Conservation (phyloP, 192 early-diverging fungal genomes). For the Dissophora ornata region DNA sequence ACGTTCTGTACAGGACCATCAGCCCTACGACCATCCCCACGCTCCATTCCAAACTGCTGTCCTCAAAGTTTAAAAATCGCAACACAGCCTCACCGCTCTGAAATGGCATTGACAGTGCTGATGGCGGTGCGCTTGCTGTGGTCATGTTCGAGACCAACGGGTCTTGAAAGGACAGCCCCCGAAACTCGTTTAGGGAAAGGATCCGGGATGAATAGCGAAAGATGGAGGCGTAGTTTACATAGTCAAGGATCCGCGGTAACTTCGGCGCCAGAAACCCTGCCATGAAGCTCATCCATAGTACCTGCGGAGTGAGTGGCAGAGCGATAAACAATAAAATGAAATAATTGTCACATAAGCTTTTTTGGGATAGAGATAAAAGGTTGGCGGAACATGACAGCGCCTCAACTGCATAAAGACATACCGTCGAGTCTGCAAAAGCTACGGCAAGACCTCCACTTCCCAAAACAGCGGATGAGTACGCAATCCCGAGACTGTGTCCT, state of each 20-base stretch:
- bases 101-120: neutral
- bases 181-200: constrained; percentile 13
- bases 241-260: neutral
- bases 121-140: no score
- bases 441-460: constrained; percentile 1
- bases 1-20: constrained; percentile 7
- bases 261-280: constrained; percentile 7
- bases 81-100: neutral
- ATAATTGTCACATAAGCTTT: no score
- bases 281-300: constrained; percentile 10
- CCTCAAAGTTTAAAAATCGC: neutral
- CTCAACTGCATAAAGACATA: no score
- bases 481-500: constrained; percentile 14
- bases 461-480: neutral
- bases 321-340: no score
- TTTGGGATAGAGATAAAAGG: no score
- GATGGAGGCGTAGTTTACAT: constrained; percentile 10
- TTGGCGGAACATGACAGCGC: no score
- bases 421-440: constrained; percentile 3
- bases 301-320: neutral
- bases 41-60: neutral
- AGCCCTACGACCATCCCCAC: constrained; percentile 1
- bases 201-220: constrained; percentile 14
- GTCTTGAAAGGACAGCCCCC: neutral
- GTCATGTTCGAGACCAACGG: no score